Percentiles rank a stretch among this genome's conserved stretches.
Evolutionary conservation across 768 basidiomycete genomes (phyloP).

Genomic region (Tephrocybe sp.): DNA sequence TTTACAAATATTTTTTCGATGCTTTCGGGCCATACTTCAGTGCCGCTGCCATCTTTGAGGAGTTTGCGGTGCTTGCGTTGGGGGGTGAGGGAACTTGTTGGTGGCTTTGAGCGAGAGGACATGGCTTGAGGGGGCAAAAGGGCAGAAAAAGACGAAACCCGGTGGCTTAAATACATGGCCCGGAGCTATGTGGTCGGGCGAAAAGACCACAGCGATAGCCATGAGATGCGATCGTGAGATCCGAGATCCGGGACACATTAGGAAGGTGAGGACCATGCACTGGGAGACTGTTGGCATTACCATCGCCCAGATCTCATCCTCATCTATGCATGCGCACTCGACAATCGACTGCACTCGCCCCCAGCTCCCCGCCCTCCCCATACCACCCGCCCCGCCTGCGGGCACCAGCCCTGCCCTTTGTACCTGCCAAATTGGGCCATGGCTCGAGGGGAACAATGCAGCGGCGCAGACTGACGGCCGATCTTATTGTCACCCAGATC

Average conservation of each 20-base stretch:
- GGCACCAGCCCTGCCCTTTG: conserved; percentile 24
- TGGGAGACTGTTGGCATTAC: conserved; percentile 39
- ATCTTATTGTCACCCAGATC: conserved; percentile 16
- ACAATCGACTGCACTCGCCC: too few relatives aligned
- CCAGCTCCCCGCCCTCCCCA: background rate
- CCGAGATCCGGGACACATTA: conserved; percentile 45
- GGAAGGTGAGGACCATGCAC: conserved; percentile 48
- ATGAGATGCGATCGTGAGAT: conserved; percentile 37
- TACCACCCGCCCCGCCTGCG: background rate
- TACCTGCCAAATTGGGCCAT: conserved; percentile 28
- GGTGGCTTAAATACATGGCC: conserved; percentile 32
- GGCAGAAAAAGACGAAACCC: conserved; percentile 19
- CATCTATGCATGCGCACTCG: background rate
- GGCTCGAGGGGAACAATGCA: conserved; percentile 15
- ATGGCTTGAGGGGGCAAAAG: conserved; percentile 15
- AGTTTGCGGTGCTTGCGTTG: conserved; percentile 84
- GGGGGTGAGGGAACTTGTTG: conserved; percentile 53
- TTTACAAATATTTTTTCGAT: conserved; percentile 78
- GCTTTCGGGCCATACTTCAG: conserved; percentile 81
- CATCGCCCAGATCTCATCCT: conserved; percentile 22
- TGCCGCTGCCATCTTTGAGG: conserved; percentile 74
- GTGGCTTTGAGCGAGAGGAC: conserved; percentile 25
- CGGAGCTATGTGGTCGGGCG: conserved; percentile 26
- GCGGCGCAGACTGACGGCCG: conserved; percentile 17
- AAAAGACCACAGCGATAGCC: conserved; percentile 21